Evolutionary conservation across 768 basidiomycete species (phyloP).

Genomic region (Rubroboletus pulcherrimus): DNA sequence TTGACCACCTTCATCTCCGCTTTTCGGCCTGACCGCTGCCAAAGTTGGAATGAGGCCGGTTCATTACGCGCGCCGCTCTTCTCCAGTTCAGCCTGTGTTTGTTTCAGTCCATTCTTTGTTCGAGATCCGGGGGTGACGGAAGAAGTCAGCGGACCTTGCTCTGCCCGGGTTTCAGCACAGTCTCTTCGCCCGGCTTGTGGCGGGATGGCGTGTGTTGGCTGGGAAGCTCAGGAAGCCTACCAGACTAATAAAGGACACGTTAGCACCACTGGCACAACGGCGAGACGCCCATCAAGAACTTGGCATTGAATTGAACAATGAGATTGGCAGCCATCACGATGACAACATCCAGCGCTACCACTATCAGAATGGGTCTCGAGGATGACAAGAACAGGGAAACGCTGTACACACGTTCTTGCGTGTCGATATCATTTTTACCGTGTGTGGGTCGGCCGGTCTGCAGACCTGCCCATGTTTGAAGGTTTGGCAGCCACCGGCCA

Average conservation of each 20-base stretch:
- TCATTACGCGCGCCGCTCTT: background rate
- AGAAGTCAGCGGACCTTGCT: background rate
- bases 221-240: background rate
- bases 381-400: background rate
- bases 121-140: background rate
- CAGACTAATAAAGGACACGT: background rate
- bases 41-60: background rate
- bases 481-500: conserved; percentile 9
- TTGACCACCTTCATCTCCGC: conserved; percentile 3
- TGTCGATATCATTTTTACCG: background rate
- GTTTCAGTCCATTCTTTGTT: background rate
- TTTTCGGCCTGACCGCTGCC: background rate
- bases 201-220: background rate
- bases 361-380: background rate
- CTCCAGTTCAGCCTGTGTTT: background rate
- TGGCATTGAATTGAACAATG: background rate
- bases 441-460: conserved; percentile 1
- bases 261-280: background rate
- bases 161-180: background rate
- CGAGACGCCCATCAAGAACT: background rate
- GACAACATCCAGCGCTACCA: background rate
- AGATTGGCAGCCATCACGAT: background rate
- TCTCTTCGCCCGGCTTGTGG: background rate
- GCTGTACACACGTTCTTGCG: conserved; percentile 5
- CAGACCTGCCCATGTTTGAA: background rate